These are phyloP conservation scores for Ascoidea tarda DNA, from an alignment of 805 yeast species.

Conservation along the genomic window DNA sequence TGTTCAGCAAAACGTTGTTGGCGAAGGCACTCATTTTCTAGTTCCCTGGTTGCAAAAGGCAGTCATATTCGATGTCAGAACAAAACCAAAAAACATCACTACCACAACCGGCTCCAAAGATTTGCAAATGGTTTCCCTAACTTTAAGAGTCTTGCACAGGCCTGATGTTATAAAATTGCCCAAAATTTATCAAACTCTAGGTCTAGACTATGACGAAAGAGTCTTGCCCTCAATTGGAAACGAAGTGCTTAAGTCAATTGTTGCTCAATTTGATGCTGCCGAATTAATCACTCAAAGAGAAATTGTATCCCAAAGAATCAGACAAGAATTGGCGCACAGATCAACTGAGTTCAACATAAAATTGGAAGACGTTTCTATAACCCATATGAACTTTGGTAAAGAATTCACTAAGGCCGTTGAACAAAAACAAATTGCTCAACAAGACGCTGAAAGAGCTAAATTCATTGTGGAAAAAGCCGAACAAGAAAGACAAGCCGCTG, in stretches of 20 bases:
- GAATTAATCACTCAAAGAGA: slow-evolving; percentile 96
- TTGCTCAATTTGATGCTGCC: slow-evolving; percentile 92
- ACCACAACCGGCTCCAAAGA: slow-evolving; percentile 96
- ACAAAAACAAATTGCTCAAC: slow-evolving; percentile 98
- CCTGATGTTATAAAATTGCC: slow-evolving; percentile 84
- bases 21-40: slow-evolving; percentile 94
- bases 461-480: slow-evolving; percentile 91
- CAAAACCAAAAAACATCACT: slow-evolving; percentile 87
- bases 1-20: slow-evolving; percentile 76
- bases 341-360: slow-evolving; percentile 82
- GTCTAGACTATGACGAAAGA: slow-evolving; percentile 89
- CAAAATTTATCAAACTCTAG: slow-evolving; percentile 76
- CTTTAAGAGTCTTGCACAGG: slow-evolving; percentile 84
- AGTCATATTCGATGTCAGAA: slow-evolving; percentile 79
- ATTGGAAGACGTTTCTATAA: slow-evolving; percentile 92
- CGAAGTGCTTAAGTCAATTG: slow-evolving; percentile 79
- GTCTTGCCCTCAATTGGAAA: slow-evolving; percentile 88
- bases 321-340: slow-evolving; percentile 71
- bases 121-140: slow-evolving; percentile 87
- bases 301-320: slow-evolving; percentile 77
- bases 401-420: slow-evolving; percentile 98
- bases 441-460: slow-evolving; percentile 95
- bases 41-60: slow-evolving; percentile 95
- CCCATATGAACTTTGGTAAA: slow-evolving; percentile 93
- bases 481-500: slow-evolving; percentile 90